Base-by-base conservation (phyloP, 1,284 basidiomycete species). In the Schizophyllum commune region DNA sequence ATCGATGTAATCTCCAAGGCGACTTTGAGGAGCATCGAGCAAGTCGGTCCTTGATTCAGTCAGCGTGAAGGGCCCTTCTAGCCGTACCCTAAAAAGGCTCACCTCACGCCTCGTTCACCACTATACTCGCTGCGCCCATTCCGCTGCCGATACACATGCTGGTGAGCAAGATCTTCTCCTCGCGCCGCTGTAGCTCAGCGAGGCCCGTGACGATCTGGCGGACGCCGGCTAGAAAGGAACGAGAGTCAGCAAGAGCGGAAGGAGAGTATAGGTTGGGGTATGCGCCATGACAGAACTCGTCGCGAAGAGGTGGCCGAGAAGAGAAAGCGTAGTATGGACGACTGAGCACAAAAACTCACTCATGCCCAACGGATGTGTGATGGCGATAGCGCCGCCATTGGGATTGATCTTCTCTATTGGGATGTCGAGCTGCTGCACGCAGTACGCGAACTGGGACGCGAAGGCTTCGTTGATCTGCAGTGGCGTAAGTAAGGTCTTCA, bases 71-170 rank as follows among this genome's bases (percentile, higher is more conserved):
- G 27, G 5, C 27, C 5, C 27, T 5, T 27, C 27, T 27, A 27
- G 51, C 7, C 3, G 7, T 52, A n/a, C 17, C 7, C 15, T 52
- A 52, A 52, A 52, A 2, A 52, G 4, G 20, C 53, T n/a, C 19
- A 21, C 20, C 19, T 55, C 53, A 55, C n/a, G 74, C 78, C 70
- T 94, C 92, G 68, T 91, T 92, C 21, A 94, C 86, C 65, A 94
- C 88, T 60, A 94, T 81, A 3, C 85, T 83, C 8, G 91, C 92
- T 52, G 90, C 91, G 17, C 92, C 92, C 92, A 94, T 94, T 17
- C 90, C 91, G 67, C 88, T 90, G 32, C 92, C 94, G 58, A 95
- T 79, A 70, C 93, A 95, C 94, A 96, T 96, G 63, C 88, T 91
- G 0, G 92, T 89, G 69, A 88, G 89, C 59, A 93, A 77, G 39